Evolutionary conservation across 2,329 filamentous ascomycete species (phyloP).

Genomic region (Gliomastix tumulicola): DNA sequence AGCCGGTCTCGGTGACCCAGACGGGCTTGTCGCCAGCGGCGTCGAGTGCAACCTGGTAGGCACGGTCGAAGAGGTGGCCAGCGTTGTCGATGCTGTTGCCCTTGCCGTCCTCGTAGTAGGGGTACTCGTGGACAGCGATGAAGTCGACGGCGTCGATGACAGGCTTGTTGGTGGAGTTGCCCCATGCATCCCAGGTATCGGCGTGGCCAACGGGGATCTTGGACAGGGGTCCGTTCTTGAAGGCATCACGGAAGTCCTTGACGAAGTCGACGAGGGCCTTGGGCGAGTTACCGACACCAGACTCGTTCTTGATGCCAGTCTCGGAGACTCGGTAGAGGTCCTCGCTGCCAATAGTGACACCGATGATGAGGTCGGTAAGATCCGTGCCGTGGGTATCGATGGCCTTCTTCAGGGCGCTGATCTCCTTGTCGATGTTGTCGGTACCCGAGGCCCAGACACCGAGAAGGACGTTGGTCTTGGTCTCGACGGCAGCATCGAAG

Average conservation of each 20-base stretch:
- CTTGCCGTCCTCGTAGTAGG: slow-evolving; percentile 55
- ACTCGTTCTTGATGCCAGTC: slow-evolving; percentile 56
- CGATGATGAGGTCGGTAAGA: slow-evolving; percentile 52
- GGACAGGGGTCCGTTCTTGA: slow-evolving; percentile 36
- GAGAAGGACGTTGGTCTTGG: slow-evolving; percentile 54
- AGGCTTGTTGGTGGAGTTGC: slow-evolving; percentile 48
- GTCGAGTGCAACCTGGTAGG: slow-evolving; percentile 33
- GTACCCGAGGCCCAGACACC: slow-evolving; percentile 56
- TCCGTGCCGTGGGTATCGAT: slow-evolving; percentile 43
- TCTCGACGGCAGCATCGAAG: slow-evolving; percentile 62
- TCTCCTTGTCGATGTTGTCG: slow-evolving; percentile 50
- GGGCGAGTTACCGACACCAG: slow-evolving; percentile 53
- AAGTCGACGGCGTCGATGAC: slow-evolving; percentile 59
- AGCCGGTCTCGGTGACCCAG: slow-evolving; percentile 61
- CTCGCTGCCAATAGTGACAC: slow-evolving; percentile 60
- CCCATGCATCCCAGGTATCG: slow-evolving; percentile 61
- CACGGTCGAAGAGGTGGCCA: slow-evolving; percentile 44
- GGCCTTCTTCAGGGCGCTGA: slow-evolving; percentile 50
- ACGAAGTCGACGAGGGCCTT: slow-evolving; percentile 59
- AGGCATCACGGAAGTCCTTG: slow-evolving; percentile 51
- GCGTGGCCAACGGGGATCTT: slow-evolving; percentile 55
- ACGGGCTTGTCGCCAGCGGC: slow-evolving; percentile 46
- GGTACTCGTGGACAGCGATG: slow-evolving; percentile 59
- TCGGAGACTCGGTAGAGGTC: slow-evolving; percentile 57
- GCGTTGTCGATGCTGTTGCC: slow-evolving; percentile 49